Base-by-base conservation (phyloP, 2,329 filamentous ascomycete genomes). In the Verticillium tricorpus region DNA sequence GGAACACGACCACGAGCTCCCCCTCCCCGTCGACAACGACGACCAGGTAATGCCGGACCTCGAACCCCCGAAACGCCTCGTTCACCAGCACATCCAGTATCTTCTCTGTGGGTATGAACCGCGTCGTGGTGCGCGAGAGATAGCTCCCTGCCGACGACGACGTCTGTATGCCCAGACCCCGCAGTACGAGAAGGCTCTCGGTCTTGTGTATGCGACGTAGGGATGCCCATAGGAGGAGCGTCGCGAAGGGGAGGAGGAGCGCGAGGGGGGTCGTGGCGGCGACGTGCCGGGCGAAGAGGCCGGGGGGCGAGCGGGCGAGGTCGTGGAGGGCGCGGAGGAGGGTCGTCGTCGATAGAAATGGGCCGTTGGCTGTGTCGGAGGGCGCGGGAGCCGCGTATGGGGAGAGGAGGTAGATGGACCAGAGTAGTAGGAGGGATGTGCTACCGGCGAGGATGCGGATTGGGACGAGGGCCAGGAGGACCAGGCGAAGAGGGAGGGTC, bases 71-170 rank as follows among this genome's bases (percentile, higher is more conserved):
- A 76, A 98, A 98, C 3, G 93, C 95, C 79, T 99, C 95, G 73
- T 97, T 93, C 58, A 99, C 91, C 60, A 97, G 86, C 61, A 99
- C 89, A 73, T 99, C 95, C 72, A 91, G 91, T 62, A 99, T 96
- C 76, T 92, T 89, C 55, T 90, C 91, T 0, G 94, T 97, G 0
- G 95, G 94, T 63, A 99, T 98, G 74, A 88, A 84, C 61, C 84
- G 76, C 69, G 83, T 83, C 60, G 77, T 74, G 14, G 69, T 69
- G 19, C 74, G 68, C 3, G 75, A 73, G 39, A 93, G 80, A 69
- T 91, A 92, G 9, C 87, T 89, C 1, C 82, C 76, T 9, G 88
- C 87, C 32, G 86, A 88, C 1, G 88, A 89, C 8, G 86, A 89
- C 2, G 92, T 97, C 79, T 99, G 95, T 59, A 99, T 89, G 8